A percentile compares a stretch with the other conserved stretches of the same genome.
phyloP scores from a whole-genome alignment of 352 stramenopile species.

The Plasmopara viticola region DNA sequence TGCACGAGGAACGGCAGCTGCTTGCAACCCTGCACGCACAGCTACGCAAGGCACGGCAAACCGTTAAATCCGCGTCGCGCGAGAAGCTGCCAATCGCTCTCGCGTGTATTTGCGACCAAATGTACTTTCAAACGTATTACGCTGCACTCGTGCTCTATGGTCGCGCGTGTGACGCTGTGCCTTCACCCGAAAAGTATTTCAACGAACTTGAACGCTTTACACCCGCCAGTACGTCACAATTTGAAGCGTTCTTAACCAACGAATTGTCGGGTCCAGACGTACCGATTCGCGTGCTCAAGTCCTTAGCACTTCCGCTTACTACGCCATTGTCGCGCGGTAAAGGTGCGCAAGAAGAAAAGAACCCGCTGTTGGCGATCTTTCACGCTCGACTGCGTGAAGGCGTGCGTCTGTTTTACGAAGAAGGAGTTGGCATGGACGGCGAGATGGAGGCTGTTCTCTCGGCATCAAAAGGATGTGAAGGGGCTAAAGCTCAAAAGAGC shows the following conservation, averaged over 20 bases:
- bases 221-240: slow-evolving; percentile 25
- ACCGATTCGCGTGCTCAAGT: slow-evolving; percentile 21
- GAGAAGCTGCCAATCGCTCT: slow-evolving; percentile 58
- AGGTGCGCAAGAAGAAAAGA: slow-evolving; percentile 21
- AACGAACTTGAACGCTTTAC: slow-evolving; percentile 45
- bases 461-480: slow-evolving; percentile 28
- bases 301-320: slow-evolving; percentile 36
- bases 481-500: slow-evolving; percentile 13
- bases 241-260: slow-evolving; percentile 56
- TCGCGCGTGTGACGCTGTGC: slow-evolving; percentile 51
- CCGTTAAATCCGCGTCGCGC: slow-evolving; percentile 37
- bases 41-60: slow-evolving; percentile 41
- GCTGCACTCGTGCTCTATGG: slow-evolving; percentile 64
- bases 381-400: slow-evolving; percentile 60
- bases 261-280: slow-evolving; percentile 27
- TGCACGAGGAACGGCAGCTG: slow-evolving; percentile 52
- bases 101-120: slow-evolving; percentile 56
- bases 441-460: slow-evolving; percentile 70
- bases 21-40: slow-evolving; percentile 43
- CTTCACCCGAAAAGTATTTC: slow-evolving; percentile 50
- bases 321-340: slow-evolving; percentile 15
- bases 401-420: slow-evolving; percentile 72
- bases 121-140: slow-evolving; percentile 83
- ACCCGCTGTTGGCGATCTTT: slow-evolving; percentile 51
- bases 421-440: slow-evolving; percentile 64